A percentile compares a stretch with the other conserved stretches of the same genome.
Conservation (phyloP, 2,329 filamentous ascomycete genomes). For the Scytalidium sp. region DNA sequence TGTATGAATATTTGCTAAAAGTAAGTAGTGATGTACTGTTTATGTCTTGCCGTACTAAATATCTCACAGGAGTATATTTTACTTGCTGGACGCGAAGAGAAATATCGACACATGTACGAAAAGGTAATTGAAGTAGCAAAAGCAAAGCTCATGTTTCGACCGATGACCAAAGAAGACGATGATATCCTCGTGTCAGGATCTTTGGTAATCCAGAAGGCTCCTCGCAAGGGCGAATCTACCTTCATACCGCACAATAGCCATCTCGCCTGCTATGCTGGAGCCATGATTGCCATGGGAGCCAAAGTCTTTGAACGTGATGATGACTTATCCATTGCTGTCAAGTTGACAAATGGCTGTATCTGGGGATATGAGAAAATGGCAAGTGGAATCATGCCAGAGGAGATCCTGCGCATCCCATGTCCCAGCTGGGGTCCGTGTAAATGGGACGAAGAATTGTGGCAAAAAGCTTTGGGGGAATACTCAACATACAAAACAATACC, state of each 20-base stretch:
- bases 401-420: slow-evolving; percentile 36
- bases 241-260: slow-evolving; percentile 46
- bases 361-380: slow-evolving; percentile 57
- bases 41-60: slow-evolving; percentile 2
- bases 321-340: slow-evolving; percentile 51
- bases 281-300: slow-evolving; percentile 64
- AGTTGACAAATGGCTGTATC: slow-evolving; percentile 60
- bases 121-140: slow-evolving; percentile 40
- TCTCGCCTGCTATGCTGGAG: slow-evolving; percentile 67
- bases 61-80: slow-evolving; percentile 52
- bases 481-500: neutral
- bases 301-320: slow-evolving; percentile 51
- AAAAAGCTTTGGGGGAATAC: slow-evolving; percentile 27
- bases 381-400: slow-evolving; percentile 61
- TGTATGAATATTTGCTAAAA: slow-evolving; percentile 63
- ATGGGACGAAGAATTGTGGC: slow-evolving; percentile 49
- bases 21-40: slow-evolving; percentile 40
- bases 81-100: slow-evolving; percentile 54
- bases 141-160: slow-evolving; percentile 37
- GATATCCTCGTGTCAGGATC: slow-evolving; percentile 47
- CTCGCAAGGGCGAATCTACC: neutral
- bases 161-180: slow-evolving; percentile 37
- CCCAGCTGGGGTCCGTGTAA: slow-evolving; percentile 15
- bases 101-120: slow-evolving; percentile 40
- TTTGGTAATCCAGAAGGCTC: slow-evolving; percentile 20